Base-by-base conservation (phyloP, 768 basidiomycete species). In the Lepiota venenata region DNA sequence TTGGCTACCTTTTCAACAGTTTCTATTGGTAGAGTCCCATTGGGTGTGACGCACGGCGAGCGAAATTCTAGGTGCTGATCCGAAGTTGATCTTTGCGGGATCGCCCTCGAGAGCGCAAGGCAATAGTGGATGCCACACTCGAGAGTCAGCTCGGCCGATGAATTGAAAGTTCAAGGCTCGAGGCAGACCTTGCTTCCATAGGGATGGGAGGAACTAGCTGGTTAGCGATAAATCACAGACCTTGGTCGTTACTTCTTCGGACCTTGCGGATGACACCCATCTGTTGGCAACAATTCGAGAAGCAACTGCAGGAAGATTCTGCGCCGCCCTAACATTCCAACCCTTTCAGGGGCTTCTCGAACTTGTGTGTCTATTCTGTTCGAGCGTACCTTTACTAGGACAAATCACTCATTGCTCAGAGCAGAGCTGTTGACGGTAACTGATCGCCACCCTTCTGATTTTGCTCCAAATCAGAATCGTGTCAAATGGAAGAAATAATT, bases 361-460 rank as follows among this genome's bases (percentile, higher is more conserved):
- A 22, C 50, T 36, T 52, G 22, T 20, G 11, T 52, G 18, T 50
- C 39, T 32, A 41, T 20, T 16, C n/a, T 36, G 43, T 52, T 52
- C n/a, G 45, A 15, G 44, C 36, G 51, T 25, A 45, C 36, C 35
- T 27, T 43, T 52, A 45, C 20, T 44, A n/a, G 32, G 3, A 44
- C 32, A n/a, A 44, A 40, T 52, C 43, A 22, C 50, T 20, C 50
- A 52, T 41, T 43, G 18, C 16, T 32, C 32, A 32, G 32, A 32
- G 32, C 32, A 32, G 10, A 32, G 32, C 32, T 9, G 44, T 46
- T 21, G 52, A 15, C 36, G 47, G 36, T 48, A 22, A 25, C 39
- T 47, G 46, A 55, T 55, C 32, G 53, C 42, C 53, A 55, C 11
- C 15, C 32, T 11, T 54, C 44, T 54, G 52, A 47, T 46, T 27